A percentile compares a stretch with the other conserved stretches of the same genome.
Evolutionary conservation across 495 filamentous ascomycete species (phyloP).

Genomic region (Penicillium angulare): DNA sequence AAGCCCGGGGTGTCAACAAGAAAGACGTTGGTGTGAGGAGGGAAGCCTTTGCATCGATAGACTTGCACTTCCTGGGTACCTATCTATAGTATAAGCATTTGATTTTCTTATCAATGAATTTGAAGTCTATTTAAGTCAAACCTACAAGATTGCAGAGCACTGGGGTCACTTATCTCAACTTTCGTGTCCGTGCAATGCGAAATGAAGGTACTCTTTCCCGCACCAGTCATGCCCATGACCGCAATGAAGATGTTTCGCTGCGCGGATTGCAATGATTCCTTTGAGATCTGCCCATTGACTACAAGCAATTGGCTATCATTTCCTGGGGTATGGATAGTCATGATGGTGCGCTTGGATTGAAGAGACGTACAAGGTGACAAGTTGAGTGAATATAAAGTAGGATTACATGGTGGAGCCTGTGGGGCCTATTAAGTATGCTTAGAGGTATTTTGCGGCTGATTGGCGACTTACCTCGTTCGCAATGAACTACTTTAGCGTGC

Average conservation of each 20-base stretch:
- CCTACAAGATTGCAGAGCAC: constrained; percentile 22
- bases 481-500: too few species aligned
- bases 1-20: constrained; percentile 47
- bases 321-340: too few species aligned
- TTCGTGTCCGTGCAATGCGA: constrained; percentile 18
- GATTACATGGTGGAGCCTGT: too few species aligned
- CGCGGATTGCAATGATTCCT: neutral
- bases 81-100: neutral
- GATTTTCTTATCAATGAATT: neutral
- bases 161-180: constrained; percentile 18
- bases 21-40: constrained; percentile 5
- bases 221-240: constrained; percentile 45
- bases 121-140: neutral
- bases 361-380: too few species aligned
- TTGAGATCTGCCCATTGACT: neutral
- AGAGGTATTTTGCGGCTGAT: too few species aligned
- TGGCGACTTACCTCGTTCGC: too few species aligned
- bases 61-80: constrained; percentile 4
- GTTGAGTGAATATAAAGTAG: too few species aligned
- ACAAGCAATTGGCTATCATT: too few species aligned
- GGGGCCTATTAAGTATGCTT: too few species aligned
- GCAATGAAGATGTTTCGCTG: constrained; percentile 20
- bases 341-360: too few species aligned
- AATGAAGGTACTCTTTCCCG: constrained; percentile 43
- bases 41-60: neutral